Evolutionary conservation across 2,329 filamentous ascomycete species (phyloP).

Genomic region (Verticillium dahliae): DNA sequence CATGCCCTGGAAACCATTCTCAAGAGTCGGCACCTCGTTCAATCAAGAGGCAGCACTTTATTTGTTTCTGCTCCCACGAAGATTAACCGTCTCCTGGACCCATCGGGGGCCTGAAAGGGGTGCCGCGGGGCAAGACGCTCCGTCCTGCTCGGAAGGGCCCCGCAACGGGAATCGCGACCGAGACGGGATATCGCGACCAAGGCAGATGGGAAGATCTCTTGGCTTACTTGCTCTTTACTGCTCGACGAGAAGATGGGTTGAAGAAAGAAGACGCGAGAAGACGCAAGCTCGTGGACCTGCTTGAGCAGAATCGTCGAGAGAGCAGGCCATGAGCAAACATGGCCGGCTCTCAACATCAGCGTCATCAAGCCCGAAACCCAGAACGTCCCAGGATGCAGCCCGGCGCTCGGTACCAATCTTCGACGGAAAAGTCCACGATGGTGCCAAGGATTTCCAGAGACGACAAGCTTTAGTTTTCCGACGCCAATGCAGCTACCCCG

Average conservation of each 20-base stretch:
- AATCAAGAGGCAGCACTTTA: neutral
- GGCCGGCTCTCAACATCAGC: neutral
- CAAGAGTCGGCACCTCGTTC: neutral
- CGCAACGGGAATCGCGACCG: neutral
- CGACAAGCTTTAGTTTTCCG: neutral
- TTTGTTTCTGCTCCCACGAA: neutral
- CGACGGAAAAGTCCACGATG: neutral
- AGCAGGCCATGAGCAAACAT: neutral
- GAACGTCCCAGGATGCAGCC: neutral
- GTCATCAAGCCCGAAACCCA: neutral
- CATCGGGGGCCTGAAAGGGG: neutral
- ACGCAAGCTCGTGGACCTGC: no score
- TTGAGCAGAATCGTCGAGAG: no score
- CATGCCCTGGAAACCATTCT: neutral
- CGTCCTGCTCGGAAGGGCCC: neutral
- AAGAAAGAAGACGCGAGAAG: no score
- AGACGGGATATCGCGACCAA: neutral
- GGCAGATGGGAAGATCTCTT: neutral
- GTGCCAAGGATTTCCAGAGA: neutral
- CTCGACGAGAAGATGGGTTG: no score
- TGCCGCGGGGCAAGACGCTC: neutral
- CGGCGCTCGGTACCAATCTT: no score
- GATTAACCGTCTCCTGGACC: neutral
- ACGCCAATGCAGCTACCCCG: neutral
- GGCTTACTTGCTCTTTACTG: neutral